Base-by-base conservation (phyloP, 2,329 filamentous ascomycete genomes). In the Cladophialophora exuberans region DNA sequence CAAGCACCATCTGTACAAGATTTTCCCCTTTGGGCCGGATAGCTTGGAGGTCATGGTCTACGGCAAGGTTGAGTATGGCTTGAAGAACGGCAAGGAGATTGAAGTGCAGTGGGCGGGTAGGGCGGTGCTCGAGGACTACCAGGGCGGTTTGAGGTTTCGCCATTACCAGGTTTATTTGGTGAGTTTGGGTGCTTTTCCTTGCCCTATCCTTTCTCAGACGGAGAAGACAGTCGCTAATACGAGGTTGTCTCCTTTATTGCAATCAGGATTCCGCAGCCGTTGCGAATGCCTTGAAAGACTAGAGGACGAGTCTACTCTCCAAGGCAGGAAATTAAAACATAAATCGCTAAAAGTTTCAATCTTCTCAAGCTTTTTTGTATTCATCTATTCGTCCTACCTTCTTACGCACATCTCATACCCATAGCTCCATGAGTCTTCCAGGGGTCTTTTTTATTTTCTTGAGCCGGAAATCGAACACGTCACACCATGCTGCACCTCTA, bases 21-120 rank as follows among this genome's bases (percentile, higher is more conserved):
- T 83, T 30, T 82, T 78, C 62, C 73, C 79, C 0, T 81, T 79
- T 64, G 39, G 39, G 6, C 15, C 22, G 2, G 67, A 70, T 33
- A 66, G 73, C 1, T 67, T 77, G 25, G 78, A 83, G 59, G 72
- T 80, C 15, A 83, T 83, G 80, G 62, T 83, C 3, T 76, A 76
- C 60, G 80, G 80, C 1, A 78, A 67, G 3, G 81, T 83, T 10
- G 73, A 73, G 36, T 83, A 82, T 66, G 73, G 64, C 11, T 63
- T 83, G 50, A 81, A 80, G 63, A 77, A 78, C 63, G 81, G 79
- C 13, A 72, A 72, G 23, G 69, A 72, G 46, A 68, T 69, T 3
- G 64, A 64, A 2, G 66, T 81, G 3, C 79, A 82, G 9, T 85
- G 82, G 82, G 78, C 79, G 15, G 82, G 75, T 20, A 61, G 63